Percentiles rank a stretch among this genome's conserved stretches.
phyloP scores from a whole-genome alignment of 345 rosid species.

The Lepidium sativum region DNA sequence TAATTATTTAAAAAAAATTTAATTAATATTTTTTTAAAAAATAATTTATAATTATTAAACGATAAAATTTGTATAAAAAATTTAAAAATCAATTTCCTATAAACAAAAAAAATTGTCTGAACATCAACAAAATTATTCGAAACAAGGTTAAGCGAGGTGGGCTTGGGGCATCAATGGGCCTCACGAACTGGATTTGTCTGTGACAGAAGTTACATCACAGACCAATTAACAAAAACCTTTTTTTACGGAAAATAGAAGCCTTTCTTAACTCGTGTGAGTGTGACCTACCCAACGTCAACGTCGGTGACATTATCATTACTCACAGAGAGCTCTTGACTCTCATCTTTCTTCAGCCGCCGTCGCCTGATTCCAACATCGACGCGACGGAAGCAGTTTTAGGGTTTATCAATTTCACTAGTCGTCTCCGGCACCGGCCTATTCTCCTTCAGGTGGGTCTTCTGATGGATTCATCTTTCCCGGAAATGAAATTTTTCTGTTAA shows the following conservation, averaged over 20 bases:
- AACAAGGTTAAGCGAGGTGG: background rate
- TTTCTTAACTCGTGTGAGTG: background rate
- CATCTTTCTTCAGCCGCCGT: constrained; percentile 17
- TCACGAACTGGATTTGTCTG: constrained; percentile 15
- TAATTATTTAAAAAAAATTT: too few relatives aligned
- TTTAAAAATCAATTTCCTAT: too few relatives aligned
- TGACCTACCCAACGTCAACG: constrained; percentile 15
- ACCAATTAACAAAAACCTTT: constrained; percentile 9
- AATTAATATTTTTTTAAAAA: too few relatives aligned
- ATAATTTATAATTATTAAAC: too few relatives aligned
- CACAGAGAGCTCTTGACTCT: background rate
- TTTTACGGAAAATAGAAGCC: background rate
- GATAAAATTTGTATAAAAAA: too few relatives aligned
- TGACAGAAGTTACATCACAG: constrained; percentile 21
- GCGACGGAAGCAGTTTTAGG: constrained; percentile 22
- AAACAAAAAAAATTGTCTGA: too few relatives aligned
- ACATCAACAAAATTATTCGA: too few relatives aligned
- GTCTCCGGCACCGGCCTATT: too few relatives aligned
- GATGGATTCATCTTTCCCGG: too few relatives aligned
- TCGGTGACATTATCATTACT: constrained; percentile 23
- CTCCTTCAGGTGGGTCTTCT: too few relatives aligned
- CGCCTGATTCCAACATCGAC: constrained; percentile 21
- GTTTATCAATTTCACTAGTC: background rate
- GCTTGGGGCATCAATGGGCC: constrained; percentile 19
- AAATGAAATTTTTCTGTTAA: too few relatives aligned